Evolutionary conservation across 148 eudicot species (phyloP), one percentile per base, ranked within the genome.

Genomic region (Cornus suecica): DNA sequence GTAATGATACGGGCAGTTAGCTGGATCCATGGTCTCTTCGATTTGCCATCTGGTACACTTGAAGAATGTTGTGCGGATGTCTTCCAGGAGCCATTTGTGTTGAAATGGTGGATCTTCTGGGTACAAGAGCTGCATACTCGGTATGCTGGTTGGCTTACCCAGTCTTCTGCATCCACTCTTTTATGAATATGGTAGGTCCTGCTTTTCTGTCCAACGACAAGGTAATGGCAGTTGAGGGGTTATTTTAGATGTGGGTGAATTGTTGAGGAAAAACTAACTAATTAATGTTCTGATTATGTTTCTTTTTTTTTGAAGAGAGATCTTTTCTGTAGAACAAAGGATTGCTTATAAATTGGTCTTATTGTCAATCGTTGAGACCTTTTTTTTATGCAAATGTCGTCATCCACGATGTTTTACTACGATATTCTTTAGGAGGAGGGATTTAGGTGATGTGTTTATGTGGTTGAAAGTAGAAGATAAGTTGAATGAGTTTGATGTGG

Each of bases 41-140:
- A 86, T 51, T 73, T 88, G 91, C 91, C 88, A 88, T 76, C 79
- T 88, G 26, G 86, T 80, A 65, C 91, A 88, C 66, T 88, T 86
- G 81, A 83, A 81, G 83, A 88, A 88, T 4, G 79, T 61, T 4
- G 79, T 80, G 58, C 77, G 80, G 70, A 85, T 60, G 26, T 77
- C 83, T 32, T 72, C 74, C 52, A 74, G 71, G 65, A 34, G 29
- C 74, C 45, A 32, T 20, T 66, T 25, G 2, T 76, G 54, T 56
- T 27, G 58, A 67, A 52, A 71, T 62, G 77, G 74, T 29, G 69
- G 61, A 60, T 74, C 64, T 67, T 64, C 51, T 34, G 79, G 51
- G 42, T 6, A 16, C 61, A 71, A n/a, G 16, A 71, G 66, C 72
- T 68, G 81, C 75, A 29, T 74, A 72, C 58, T 52, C 82, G 73